Percentiles rank a stretch among this genome's conserved stretches.
phyloP scores from a whole-genome alignment of 192 early-diverging fungal genomes.

The Geosiphon pyriformis region DNA sequence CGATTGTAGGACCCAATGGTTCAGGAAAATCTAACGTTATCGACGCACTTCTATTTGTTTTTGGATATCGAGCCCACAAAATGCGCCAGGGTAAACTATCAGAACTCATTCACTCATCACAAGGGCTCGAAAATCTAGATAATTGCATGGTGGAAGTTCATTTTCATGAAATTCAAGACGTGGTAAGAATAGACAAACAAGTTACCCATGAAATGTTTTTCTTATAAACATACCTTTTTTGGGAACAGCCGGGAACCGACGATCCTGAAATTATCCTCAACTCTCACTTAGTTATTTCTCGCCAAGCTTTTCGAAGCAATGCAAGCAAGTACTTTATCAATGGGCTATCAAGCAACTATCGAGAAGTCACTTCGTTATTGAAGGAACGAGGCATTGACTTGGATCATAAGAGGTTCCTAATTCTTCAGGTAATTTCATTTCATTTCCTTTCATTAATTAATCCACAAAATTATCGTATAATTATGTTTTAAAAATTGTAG shows the following conservation, averaged over 20 bases:
- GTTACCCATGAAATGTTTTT: background rate
- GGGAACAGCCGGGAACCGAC: conserved; percentile 51
- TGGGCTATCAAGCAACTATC: conserved; percentile 59
- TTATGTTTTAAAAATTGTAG: conserved; percentile 32
- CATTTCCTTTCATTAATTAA: background rate
- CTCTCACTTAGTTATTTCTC: conserved; percentile 73
- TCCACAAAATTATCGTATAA: background rate
- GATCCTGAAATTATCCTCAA: conserved; percentile 54
- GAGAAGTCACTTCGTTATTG: conserved; percentile 78
- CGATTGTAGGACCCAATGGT: conserved; percentile 94
- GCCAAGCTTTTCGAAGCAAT: conserved; percentile 64
- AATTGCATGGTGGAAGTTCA: conserved; percentile 88
- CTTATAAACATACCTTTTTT: background rate
- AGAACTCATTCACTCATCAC: conserved; percentile 93
- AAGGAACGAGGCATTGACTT: conserved; percentile 86
- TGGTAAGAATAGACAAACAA: conserved; percentile 39
- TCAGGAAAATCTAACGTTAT: conserved; percentile 99
- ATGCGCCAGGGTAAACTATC: conserved; percentile 94
- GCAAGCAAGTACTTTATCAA: conserved; percentile 76
- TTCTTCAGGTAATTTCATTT: conserved; percentile 62
- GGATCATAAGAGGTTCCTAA: conserved; percentile 97
- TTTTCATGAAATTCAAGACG: conserved; percentile 87
- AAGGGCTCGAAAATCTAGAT: conserved; percentile 59
- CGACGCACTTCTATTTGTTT: conserved; percentile 95
- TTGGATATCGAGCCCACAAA: conserved; percentile 96